These are phyloP conservation scores for Talaromyces albobiverticillius DNA, from an alignment of 2,329 filamentous ascomycete species.

Conservation along the genomic window DNA sequence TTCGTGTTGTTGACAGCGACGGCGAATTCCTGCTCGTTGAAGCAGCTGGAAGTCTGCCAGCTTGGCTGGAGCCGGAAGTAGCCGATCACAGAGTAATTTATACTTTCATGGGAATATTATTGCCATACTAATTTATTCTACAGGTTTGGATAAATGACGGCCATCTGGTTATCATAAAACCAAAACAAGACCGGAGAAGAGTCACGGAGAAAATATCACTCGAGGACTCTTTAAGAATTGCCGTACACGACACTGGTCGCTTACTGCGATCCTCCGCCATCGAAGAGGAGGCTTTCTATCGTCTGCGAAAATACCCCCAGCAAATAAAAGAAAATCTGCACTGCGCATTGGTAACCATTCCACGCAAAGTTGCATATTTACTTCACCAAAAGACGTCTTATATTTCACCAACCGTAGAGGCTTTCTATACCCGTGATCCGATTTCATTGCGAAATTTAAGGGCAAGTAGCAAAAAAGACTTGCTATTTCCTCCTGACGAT, in stretches of 20 bases:
- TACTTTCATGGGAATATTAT: background rate
- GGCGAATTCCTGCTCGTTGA: constrained; percentile 95
- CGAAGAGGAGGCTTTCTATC: constrained; percentile 87
- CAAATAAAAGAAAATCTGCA: constrained; percentile 76
- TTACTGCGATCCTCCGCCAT: constrained; percentile 71
- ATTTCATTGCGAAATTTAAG: constrained; percentile 68
- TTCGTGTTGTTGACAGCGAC: constrained; percentile 79
- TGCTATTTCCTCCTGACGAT: constrained; percentile 72
- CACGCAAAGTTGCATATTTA: constrained; percentile 76
- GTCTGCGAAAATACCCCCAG: constrained; percentile 76
- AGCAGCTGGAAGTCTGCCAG: constrained; percentile 80
- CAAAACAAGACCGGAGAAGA: constrained; percentile 45
- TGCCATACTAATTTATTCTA: constrained; percentile 11
- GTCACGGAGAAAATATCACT: constrained; percentile 55
- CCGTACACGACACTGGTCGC: constrained; percentile 55
- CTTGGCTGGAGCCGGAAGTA: constrained; percentile 88
- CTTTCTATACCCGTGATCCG: constrained; percentile 88
- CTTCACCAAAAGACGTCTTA: constrained; percentile 71
- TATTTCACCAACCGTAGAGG: constrained; percentile 80
- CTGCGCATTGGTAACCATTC: constrained; percentile 68
- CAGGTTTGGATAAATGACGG: constrained; percentile 82
- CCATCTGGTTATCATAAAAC: constrained; percentile 67
- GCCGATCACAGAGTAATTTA: constrained; percentile 68
- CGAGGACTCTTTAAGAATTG: constrained; percentile 60
- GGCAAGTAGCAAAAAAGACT: constrained; percentile 49